phyloP scores from a whole-genome alignment of 2,329 filamentous ascomycete genomes.

The Talaromyces atroroseus region DNA sequence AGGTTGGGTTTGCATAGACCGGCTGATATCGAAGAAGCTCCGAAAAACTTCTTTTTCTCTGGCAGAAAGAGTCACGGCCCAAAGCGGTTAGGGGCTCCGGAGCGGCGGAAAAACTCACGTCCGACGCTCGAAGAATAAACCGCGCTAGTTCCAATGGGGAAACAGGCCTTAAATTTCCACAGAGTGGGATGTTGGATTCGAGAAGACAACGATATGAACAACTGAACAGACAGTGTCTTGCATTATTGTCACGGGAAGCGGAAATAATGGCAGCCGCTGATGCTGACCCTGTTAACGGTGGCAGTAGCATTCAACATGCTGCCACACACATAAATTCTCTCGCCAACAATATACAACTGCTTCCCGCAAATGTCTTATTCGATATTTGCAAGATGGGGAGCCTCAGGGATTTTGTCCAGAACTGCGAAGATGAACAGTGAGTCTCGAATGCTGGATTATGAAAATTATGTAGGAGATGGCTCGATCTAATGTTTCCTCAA shows the following conservation, averaged over 20 bases:
- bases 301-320: constrained; percentile 11
- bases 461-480: neutral
- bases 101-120: constrained; percentile 9
- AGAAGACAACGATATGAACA: neutral
- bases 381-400: constrained; percentile 29
- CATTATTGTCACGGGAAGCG: neutral
- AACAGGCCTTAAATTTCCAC: constrained; percentile 25
- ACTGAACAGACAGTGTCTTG: neutral
- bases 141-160: constrained; percentile 14
- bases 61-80: constrained; percentile 12
- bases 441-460: constrained; percentile 12
- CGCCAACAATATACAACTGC: constrained; percentile 28
- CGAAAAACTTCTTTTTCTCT: constrained; percentile 34
- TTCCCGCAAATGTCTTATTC: constrained; percentile 29
- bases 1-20: neutral
- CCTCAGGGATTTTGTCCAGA: constrained; percentile 28
- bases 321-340: constrained; percentile 20
- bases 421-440: constrained; percentile 30
- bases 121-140: neutral
- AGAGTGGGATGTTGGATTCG: constrained; percentile 1
- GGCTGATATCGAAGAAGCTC: neutral
- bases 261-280: constrained; percentile 21
- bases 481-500: neutral
- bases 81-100: constrained; percentile 1
- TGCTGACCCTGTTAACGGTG: constrained; percentile 14